Conservation (phyloP, 805 yeast genomes). For the Candida schatavii region DNA sequence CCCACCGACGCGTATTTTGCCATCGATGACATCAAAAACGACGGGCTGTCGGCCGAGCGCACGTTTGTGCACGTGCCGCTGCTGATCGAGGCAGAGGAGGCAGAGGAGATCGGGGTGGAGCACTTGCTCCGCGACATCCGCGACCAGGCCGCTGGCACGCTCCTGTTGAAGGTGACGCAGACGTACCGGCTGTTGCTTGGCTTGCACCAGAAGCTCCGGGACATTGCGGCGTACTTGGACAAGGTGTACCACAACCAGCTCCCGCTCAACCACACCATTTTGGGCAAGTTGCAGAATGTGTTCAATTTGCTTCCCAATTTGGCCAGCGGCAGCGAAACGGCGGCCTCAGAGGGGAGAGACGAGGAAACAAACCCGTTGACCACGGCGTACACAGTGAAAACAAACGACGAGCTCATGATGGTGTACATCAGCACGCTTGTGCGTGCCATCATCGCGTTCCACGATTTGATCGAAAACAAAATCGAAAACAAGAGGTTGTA, state of each 20-base stretch:
- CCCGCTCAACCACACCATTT: constrained; percentile 85
- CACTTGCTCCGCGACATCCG: constrained; percentile 91
- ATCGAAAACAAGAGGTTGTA: constrained; percentile 66
- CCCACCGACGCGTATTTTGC: constrained; percentile 96
- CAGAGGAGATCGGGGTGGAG: constrained; percentile 98
- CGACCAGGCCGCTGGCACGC: constrained; percentile 93
- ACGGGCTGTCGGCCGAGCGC: constrained; percentile 88
- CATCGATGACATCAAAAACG: constrained; percentile 92
- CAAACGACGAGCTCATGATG: constrained; percentile 95
- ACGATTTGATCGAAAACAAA: constrained; percentile 94
- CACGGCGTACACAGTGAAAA: constrained; percentile 83
- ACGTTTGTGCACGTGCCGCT: constrained; percentile 94
- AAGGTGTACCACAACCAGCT: constrained; percentile 68
- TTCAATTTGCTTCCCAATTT: constrained; percentile 90
- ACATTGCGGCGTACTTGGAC: constrained; percentile 73
- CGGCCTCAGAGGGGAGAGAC: constrained; percentile 12
- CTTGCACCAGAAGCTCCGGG: constrained; percentile 71
- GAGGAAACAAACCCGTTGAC: constrained; percentile 52
- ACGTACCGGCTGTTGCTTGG: constrained; percentile 88
- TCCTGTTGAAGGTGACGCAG: constrained; percentile 82
- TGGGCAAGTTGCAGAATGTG: constrained; percentile 92
- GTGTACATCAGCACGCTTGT: constrained; percentile 87
- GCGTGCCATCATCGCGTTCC: constrained; percentile 93
- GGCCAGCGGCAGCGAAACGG: constrained; percentile 17
- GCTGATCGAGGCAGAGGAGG: constrained; percentile 93